Percentiles rank a stretch among this genome's conserved stretches.
Evolutionary conservation across 2,329 filamentous ascomycete genomes (phyloP).

Genomic region (Metarhizium humberi): DNA sequence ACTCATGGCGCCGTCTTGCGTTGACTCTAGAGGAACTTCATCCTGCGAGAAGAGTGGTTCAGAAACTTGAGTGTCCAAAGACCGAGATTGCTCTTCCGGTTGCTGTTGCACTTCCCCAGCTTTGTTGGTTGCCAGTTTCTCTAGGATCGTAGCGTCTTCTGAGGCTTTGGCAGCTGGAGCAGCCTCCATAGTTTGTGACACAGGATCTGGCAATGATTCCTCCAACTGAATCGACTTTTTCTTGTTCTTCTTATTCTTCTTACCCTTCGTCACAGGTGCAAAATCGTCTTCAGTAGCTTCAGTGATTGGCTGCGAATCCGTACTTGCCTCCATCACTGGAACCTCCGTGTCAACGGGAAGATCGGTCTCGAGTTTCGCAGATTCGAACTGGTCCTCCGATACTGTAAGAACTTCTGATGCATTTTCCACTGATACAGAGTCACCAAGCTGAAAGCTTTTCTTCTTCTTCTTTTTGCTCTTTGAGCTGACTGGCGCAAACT

Average conservation of each 20-base stretch:
- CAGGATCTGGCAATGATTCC: constrained; percentile 3
- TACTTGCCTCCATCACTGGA: neutral
- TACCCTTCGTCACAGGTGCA: neutral
- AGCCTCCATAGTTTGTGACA: neutral
- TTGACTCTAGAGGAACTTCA: constrained; percentile 15
- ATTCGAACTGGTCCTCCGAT: neutral
- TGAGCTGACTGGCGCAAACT: neutral
- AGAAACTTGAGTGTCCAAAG: constrained; percentile 13
- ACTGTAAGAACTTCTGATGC: neutral
- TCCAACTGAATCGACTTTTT: constrained; percentile 13
- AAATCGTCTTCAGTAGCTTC: neutral
- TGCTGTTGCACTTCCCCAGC: neutral
- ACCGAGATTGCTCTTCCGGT: constrained; percentile 1
- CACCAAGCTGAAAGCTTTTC: neutral
- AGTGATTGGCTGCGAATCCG: neutral
- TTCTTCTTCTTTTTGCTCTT: constrained; percentile 10
- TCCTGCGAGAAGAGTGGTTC: constrained; percentile 21
- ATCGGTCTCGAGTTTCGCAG: neutral
- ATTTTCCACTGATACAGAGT: neutral
- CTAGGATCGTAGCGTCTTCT: neutral
- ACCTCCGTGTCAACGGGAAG: neutral
- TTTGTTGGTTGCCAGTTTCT: neutral
- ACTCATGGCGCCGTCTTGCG: constrained; percentile 13
- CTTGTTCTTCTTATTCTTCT: constrained; percentile 7
- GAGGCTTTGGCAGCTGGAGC: neutral